Evolutionary conservation across 768 basidiomycete genomes (phyloP).

Genomic region (Naganishia kalamii): DNA sequence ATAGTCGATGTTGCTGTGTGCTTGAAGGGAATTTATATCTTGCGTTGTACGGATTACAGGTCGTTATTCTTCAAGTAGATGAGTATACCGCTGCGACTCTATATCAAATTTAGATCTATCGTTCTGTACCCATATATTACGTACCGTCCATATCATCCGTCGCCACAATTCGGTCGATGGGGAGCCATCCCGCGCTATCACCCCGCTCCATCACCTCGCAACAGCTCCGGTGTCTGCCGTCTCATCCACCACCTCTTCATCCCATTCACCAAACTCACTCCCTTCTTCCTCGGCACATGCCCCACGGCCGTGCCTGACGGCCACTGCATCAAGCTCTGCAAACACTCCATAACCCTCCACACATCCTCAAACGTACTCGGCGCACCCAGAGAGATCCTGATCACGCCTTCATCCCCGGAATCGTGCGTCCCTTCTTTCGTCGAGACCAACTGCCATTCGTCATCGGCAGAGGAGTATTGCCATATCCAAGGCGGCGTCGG

Average conservation of each 20-base stretch:
- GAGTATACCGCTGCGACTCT: too few species aligned
- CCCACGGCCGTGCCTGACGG: neutral
- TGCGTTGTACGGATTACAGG: too few species aligned
- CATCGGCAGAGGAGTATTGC: neutral
- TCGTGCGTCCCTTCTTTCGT: neutral
- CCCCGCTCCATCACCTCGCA: neutral
- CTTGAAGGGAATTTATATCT: too few species aligned
- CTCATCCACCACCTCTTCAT: neutral
- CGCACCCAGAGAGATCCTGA: conserved; percentile 59
- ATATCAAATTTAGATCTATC: too few species aligned
- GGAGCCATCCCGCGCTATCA: too few species aligned
- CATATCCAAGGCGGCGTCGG: conserved; percentile 59
- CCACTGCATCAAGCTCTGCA: neutral
- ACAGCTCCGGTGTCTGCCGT: neutral
- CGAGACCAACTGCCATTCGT: neutral
- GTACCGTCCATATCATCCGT: too few species aligned
- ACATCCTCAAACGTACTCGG: conserved; percentile 72
- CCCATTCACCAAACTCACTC: neutral
- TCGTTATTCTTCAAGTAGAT: too few species aligned
- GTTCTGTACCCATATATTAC: too few species aligned
- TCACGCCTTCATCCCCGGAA: conserved; percentile 53
- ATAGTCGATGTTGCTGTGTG: too few species aligned
- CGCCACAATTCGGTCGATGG: too few species aligned
- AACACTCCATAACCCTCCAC: conserved; percentile 21
- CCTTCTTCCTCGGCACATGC: neutral